Evolutionary conservation across 2,329 filamentous ascomycete species (phyloP).

Genomic region (Claviceps africana): DNA sequence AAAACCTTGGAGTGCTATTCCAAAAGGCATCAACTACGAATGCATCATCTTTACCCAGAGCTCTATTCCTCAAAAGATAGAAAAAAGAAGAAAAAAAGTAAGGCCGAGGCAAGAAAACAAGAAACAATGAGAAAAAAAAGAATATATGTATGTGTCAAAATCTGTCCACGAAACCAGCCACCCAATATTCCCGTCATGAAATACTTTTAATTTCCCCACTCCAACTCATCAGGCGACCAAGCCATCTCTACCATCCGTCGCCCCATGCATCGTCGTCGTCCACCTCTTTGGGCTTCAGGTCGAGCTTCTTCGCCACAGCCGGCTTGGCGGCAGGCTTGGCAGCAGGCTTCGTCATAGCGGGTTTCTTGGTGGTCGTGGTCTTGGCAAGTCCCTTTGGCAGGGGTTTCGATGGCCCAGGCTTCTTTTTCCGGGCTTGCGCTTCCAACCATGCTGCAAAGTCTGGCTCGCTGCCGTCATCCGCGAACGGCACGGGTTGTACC

Average conservation of each 20-base stretch:
- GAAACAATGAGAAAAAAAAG: not conserved
- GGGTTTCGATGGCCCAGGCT: constrained; percentile 44
- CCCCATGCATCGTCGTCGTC: constrained; percentile 52
- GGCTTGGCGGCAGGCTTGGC: constrained; percentile 21
- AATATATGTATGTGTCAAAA: too few relatives aligned
- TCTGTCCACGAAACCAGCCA: not conserved
- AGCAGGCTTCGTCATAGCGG: constrained; percentile 24
- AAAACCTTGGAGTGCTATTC: too few relatives aligned
- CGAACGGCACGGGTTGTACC: constrained; percentile 41
- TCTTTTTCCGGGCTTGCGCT: constrained; percentile 72
- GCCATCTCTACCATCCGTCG: constrained; percentile 40
- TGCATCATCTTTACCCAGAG: too few relatives aligned
- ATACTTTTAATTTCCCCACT: not conserved
- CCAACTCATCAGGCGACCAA: not conserved
- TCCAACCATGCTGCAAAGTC: constrained; percentile 94
- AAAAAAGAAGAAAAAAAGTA: not conserved
- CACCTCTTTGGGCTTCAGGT: constrained; percentile 48
- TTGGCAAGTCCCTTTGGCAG: constrained; percentile 77
- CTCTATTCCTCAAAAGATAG: not conserved
- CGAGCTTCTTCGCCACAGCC: constrained; percentile 48
- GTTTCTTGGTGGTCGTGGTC: constrained; percentile 29
- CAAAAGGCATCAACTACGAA: too few relatives aligned
- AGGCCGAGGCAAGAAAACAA: not conserved
- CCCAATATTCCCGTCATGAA: not conserved
- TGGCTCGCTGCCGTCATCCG: constrained; percentile 61